Base-by-base conservation (phyloP, 805 yeast genomes). In the Suhomyces canberraensis region DNA sequence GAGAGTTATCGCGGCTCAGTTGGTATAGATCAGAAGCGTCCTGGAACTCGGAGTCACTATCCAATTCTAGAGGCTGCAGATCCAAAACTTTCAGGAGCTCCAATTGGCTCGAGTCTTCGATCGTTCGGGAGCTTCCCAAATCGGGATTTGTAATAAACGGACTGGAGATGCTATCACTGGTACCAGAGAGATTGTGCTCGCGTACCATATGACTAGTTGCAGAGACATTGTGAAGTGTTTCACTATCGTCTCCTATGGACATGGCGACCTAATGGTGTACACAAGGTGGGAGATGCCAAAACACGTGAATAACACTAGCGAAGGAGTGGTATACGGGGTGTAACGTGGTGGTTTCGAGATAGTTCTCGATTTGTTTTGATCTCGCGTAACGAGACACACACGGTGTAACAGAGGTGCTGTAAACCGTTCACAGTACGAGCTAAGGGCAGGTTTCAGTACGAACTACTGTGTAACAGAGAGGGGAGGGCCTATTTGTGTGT, bases 131-230 rank as follows among this genome's bases (percentile, higher is more conserved):
- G 29, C 19, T 17, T 16, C 11, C 24, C 13, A 30, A 24, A n/a
- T 40, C 33, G 16, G 46, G 47, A 14, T 43, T 33, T 16, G 45
- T 36, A 9, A 43, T 38, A 30, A 43, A 40, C 6, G 45, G 41
- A 25, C 47, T 43, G 26, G 39, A 37, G 16, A 27, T 17, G 5
- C 31, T 25, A 17, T 29, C 17, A 19, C n/a, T 19, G 16, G 16
- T 8, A 16, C 20, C 19, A 17, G 22, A n/a, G 19, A 21, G 15
- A 22, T n/a, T 29, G 36, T n/a, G n/a, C n/a, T 33, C 31, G 13
- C 31, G 25, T 16, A 25, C 24, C 25, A 17, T 26, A 25, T 19
- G 20, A 26, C 16, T 29, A 25, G 32, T 24, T 29, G 8, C 22
- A n/a, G 21, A 28, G 25, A 18, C 31, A 25, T 32, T 25, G 22